Percentiles rank a stretch among this genome's conserved stretches.
Evolutionary conservation across 257 asterid genomes (phyloP).

Genomic region (Vinca minor): DNA sequence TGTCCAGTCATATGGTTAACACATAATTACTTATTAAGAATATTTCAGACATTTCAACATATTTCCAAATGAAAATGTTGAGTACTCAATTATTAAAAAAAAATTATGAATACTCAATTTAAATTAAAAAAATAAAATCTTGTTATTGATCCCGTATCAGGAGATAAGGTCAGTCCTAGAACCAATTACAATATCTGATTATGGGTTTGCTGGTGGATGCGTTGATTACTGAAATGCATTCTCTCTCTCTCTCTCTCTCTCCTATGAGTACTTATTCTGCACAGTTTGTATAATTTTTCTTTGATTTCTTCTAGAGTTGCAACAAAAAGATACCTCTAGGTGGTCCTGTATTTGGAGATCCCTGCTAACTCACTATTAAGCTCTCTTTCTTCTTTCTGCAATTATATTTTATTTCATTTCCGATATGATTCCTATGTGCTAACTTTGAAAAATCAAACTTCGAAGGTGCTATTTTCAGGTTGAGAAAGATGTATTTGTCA

Average conservation of each 20-base stretch:
- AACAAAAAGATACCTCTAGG: not conserved
- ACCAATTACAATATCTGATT: not conserved
- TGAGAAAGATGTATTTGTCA: conserved; percentile 50
- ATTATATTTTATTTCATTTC: no score
- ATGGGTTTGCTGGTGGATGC: not conserved
- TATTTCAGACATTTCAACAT: no score
- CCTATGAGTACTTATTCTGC: not conserved
- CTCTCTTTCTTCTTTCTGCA: not conserved
- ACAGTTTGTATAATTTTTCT: not conserved
- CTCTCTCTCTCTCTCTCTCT: conserved; percentile 3
- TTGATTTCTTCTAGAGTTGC: not conserved
- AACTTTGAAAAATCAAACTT: not conserved
- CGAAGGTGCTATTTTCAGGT: conserved; percentile 35
- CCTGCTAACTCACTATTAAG: not conserved
- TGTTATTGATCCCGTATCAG: conserved; percentile 51
- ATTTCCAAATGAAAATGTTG: no score
- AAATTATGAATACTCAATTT: no score
- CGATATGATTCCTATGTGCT: no score
- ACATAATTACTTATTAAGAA: no score
- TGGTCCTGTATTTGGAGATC: not conserved
- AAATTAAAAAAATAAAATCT: no score
- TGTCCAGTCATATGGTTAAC: no score
- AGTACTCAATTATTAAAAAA: no score
- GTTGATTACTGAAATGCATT: not conserved
- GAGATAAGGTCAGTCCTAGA: conserved; percentile 36